Evolutionary conservation across 1,284 basidiomycete genomes (phyloP).

Genomic region (Farysia itapuensis): DNA sequence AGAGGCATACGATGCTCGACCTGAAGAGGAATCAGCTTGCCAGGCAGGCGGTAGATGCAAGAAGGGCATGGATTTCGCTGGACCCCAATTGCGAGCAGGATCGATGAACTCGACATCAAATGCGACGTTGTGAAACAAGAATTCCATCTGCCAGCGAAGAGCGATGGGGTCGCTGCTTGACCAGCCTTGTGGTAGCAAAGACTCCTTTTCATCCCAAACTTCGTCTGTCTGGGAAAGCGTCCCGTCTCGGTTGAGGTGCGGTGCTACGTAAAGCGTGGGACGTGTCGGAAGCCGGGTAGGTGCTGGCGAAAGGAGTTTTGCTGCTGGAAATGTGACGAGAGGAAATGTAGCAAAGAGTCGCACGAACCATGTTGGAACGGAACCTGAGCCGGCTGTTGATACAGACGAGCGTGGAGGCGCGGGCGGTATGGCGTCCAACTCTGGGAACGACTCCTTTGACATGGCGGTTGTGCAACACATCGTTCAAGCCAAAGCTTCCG

Average conservation of each 20-base stretch:
- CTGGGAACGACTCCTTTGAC: constrained; percentile 36
- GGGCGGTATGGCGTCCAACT: constrained; percentile 38
- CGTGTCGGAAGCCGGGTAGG: constrained; percentile 10
- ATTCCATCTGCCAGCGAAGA: constrained; percentile 52
- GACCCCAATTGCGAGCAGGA: constrained; percentile 42
- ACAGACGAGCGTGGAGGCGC: constrained; percentile 24
- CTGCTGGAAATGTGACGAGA: constrained; percentile 24
- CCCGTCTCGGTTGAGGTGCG: constrained; percentile 28
- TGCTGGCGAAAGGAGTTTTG: constrained; percentile 11
- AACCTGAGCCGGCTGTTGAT: constrained; percentile 6
- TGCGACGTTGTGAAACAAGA: constrained; percentile 33
- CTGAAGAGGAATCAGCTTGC: background rate
- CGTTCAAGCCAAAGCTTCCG: too few relatives aligned
- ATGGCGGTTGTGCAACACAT: too few relatives aligned
- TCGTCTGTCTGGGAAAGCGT: constrained; percentile 6
- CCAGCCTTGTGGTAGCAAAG: constrained; percentile 31
- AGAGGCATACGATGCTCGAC: background rate
- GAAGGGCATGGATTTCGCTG: constrained; percentile 43
- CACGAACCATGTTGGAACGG: constrained; percentile 23
- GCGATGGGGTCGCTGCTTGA: constrained; percentile 48
- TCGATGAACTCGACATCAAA: constrained; percentile 35
- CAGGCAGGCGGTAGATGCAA: constrained; percentile 28
- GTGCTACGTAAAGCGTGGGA: constrained; percentile 35
- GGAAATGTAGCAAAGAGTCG: constrained; percentile 37
- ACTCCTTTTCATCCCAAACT: background rate